A percentile compares a stretch with the other conserved stretches of the same genome.
These are phyloP conservation scores for Cystobasidiaceae sp. DNA, from an alignment of 1,284 basidiomycete species.

Conservation along the genomic window DNA sequence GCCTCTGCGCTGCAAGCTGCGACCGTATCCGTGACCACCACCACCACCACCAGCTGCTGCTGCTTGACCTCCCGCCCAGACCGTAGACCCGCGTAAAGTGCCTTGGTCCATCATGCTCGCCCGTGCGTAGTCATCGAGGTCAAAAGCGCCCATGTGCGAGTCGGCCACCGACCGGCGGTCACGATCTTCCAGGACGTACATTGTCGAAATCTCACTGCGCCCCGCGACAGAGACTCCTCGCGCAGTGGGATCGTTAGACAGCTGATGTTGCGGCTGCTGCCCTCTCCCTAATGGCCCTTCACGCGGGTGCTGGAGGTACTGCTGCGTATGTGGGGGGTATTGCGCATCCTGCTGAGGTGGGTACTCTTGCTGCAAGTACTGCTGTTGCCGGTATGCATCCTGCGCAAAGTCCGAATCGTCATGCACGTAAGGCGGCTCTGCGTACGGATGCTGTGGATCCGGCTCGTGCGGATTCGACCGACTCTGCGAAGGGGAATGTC, in stretches of 20 bases:
- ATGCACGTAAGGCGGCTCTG: slow-evolving; percentile 14
- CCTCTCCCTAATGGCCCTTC: not conserved
- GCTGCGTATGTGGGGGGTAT: slow-evolving; percentile 1
- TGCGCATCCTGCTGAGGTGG: not conserved
- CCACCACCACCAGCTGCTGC: no score
- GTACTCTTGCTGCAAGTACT: not conserved
- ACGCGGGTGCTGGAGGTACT: not conserved
- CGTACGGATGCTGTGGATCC: slow-evolving; percentile 22
- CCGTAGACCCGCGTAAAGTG: not conserved
- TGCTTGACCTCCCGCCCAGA: not conserved
- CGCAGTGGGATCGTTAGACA: not conserved
- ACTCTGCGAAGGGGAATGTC: not conserved
- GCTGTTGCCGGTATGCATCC: not conserved
- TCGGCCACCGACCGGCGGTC: slow-evolving; percentile 20
- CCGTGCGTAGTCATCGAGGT: slow-evolving; percentile 24
- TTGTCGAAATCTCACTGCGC: slow-evolving; percentile 24
- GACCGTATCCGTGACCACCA: not conserved
- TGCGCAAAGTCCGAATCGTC: not conserved
- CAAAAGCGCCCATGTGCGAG: slow-evolving; percentile 28
- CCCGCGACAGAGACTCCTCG: slow-evolving; percentile 18
- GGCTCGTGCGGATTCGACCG: not conserved
- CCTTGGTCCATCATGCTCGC: slow-evolving; percentile 1
- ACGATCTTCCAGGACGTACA: slow-evolving; percentile 20
- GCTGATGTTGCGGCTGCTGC: slow-evolving; percentile 3
- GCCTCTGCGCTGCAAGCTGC: slow-evolving; percentile 3